Evolutionary conservation across 306 rosid species (phyloP), one percentile per base, ranked within the genome.

Genomic region (Vachellia pachyceras): DNA sequence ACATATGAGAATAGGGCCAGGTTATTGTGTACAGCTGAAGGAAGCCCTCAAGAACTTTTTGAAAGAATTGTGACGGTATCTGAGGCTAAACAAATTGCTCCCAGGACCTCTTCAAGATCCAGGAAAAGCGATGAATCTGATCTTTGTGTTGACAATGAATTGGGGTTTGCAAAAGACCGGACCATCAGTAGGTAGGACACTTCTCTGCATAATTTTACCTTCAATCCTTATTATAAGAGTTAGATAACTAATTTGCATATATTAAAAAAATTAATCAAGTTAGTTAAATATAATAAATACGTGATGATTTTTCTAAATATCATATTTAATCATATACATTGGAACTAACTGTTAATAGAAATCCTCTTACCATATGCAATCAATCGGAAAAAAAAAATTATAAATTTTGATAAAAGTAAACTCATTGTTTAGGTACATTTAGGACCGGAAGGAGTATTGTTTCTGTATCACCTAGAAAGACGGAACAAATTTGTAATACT

Each of bases 131-230:
- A 95, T 45, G 94, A 80, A 37, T 47, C 88, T 5, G 90, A 88
- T 81, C 89, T 95, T 33, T 95, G 99, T 3, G 98, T 95, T 20
- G 99, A 95, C 90, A 93, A 95, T 69, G 99, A 95, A 84, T 79
- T 95, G 69, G 99, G 99, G 77, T 95, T 95, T 79, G 87, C 94
- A 36, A 95, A 95, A 89, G 97, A 95, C 69, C 97, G 99, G 78
- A 95, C 97, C 71, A 84, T 95, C 83, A 95, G 99, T 60, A 93
- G 99, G 99, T 93, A 91, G 69, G 83, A 66, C 60, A 74, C 52
- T 65, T 67, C n/a, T 58, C 3, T 4, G 1, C 52, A 64, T 64
- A 2, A 14, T 64, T 35, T 1, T 63, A 1, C 7, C 18, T 49
- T 6, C 1, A 1, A 5, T 14, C 18, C 1, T 47, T 47, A 47